Conservation (phyloP, 495 filamentous ascomycete genomes). For the Umbilicaria muhlenbergii region DNA sequence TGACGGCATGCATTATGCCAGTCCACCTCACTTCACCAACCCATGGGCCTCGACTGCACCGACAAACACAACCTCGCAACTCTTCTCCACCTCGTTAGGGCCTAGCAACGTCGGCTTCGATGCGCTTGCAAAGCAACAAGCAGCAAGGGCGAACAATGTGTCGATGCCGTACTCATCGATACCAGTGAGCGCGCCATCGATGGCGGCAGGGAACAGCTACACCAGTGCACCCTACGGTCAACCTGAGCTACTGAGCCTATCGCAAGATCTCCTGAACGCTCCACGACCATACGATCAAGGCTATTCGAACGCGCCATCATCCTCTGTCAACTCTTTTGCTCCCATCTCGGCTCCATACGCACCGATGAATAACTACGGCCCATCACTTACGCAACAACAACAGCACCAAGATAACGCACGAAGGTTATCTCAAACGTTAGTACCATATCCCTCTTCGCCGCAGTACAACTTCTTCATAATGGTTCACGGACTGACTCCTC, state of each 20-base stretch:
- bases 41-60: constrained; percentile 61
- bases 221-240: constrained; percentile 45
- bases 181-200: constrained; percentile 54
- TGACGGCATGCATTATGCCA: constrained; percentile 60
- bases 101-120: constrained; percentile 37
- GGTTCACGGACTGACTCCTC: constrained; percentile 35
- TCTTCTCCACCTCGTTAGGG: constrained; percentile 42
- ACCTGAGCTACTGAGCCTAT: constrained; percentile 56
- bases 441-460: constrained; percentile 28
- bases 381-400: constrained; percentile 33
- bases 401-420: constrained; percentile 46
- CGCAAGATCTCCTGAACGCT: constrained; percentile 54
- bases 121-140: constrained; percentile 39
- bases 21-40: constrained; percentile 77
- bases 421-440: constrained; percentile 84
- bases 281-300: constrained; percentile 37
- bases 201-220: constrained; percentile 55
- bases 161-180: constrained; percentile 61
- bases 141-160: constrained; percentile 41
- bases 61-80: constrained; percentile 22
- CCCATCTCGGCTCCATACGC: constrained; percentile 42
- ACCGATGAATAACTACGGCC: constrained; percentile 35
- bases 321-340: constrained; percentile 49
- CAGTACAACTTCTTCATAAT: constrained; percentile 30
- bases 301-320: constrained; percentile 49